Conservation (phyloP, 768 basidiomycete species). For the Lactarius deliciosus region DNA sequence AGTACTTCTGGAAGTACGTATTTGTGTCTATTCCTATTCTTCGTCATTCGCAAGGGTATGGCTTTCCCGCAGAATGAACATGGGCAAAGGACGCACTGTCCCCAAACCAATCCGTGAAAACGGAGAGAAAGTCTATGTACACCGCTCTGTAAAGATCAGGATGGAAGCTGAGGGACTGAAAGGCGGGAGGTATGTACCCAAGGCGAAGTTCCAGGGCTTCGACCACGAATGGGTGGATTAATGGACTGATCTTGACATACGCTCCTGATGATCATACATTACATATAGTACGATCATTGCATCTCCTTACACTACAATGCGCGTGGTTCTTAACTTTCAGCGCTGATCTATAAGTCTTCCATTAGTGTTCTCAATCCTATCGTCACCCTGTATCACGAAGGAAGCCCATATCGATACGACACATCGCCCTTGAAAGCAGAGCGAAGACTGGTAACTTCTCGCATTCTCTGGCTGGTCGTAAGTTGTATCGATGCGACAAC, state of each 20-base stretch:
- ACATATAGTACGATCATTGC: not conserved
- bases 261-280: not conserved
- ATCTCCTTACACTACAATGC: not conserved
- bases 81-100: not conserved
- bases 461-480: no score
- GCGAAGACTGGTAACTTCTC: no score
- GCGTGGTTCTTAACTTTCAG: no score
- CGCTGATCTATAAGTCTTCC: not conserved
- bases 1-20: slow-evolving; percentile 4
- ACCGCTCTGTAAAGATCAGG: slow-evolving; percentile 18
- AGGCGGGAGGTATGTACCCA: slow-evolving; percentile 36
- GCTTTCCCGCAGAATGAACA: slow-evolving; percentile 3
- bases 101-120: not conserved
- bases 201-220: slow-evolving; percentile 30
- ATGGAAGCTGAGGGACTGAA: slow-evolving; percentile 29
- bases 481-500: no score
- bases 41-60: not conserved
- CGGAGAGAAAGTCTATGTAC: slow-evolving; percentile 3
- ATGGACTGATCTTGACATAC: not conserved
- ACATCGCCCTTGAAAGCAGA: no score
- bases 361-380: not conserved
- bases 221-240: slow-evolving; percentile 32
- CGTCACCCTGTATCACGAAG: not conserved
- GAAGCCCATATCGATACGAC: no score
- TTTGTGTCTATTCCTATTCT: not conserved